Conservation (phyloP, 371 early-diverging fungal genomes). For the Mortierella sp. region DNA sequence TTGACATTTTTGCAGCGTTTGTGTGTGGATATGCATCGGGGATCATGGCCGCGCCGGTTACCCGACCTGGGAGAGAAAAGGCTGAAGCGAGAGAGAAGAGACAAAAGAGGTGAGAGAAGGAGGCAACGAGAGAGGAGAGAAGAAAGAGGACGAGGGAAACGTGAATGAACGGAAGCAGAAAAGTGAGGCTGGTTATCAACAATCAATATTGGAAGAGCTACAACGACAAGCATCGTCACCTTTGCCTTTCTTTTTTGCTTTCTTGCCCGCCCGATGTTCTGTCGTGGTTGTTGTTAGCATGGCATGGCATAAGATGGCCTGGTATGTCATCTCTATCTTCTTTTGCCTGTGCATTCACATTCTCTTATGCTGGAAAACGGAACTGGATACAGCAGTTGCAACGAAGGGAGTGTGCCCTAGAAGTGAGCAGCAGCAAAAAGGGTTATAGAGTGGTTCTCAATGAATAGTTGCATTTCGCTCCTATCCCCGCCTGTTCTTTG, state of each 20-base stretch:
- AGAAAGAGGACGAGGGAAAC: background rate
- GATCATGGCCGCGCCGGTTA: background rate
- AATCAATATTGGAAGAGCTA: background rate
- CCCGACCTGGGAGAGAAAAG: background rate
- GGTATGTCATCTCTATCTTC: background rate
- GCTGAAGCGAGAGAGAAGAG: conserved; percentile 11
- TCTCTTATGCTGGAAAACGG: too few relatives aligned
- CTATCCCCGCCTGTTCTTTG: background rate
- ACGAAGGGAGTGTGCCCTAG: too few relatives aligned
- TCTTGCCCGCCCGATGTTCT: too few relatives aligned
- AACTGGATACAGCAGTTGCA: too few relatives aligned
- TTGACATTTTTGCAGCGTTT: background rate
- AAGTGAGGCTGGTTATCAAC: background rate
- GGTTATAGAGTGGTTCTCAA: background rate
- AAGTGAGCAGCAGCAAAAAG: too few relatives aligned
- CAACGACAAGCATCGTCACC: background rate
- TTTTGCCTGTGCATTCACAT: too few relatives aligned
- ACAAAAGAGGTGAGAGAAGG: background rate
- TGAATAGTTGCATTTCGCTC: too few relatives aligned
- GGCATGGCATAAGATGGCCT: background rate
- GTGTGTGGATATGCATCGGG: background rate
- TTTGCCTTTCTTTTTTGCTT: background rate
- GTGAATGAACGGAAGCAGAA: background rate
- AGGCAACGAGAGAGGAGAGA: background rate
- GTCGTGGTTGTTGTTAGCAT: background rate